Base-by-base conservation (phyloP, 1,284 basidiomycete genomes). In the Trichosporon coremiiforme region DNA sequence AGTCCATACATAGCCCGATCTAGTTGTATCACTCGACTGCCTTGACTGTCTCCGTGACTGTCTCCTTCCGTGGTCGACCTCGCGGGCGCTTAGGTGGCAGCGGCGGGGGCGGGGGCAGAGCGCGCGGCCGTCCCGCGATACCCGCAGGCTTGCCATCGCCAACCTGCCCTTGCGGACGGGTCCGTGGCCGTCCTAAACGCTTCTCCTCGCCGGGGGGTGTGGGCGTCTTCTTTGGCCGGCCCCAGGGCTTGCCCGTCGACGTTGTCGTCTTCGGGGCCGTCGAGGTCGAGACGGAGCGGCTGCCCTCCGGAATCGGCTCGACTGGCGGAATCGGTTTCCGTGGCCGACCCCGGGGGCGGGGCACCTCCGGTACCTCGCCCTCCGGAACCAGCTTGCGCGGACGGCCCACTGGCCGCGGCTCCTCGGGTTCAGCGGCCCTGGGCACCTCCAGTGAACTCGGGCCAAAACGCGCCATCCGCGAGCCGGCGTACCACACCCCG, bases 401-500 rank as follows among this genome's bases (percentile, higher is more conserved):
- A n/a, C n/a, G n/a, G n/a, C n/a, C n/a, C n/a, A n/a, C n/a, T n/a
- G n/a, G n/a, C n/a, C n/a, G n/a, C n/a, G n/a, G n/a, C n/a, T n/a
- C n/a, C n/a, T n/a, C n/a, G n/a, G n/a, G n/a, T n/a, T n/a, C n/a
- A n/a, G n/a, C n/a, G 33, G 8, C 33, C 33, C 8, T 33, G 4
- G 33, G 33, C 33, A 33, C 10, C 10, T 29, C 41, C 17, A 29
- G 25, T 25, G 53, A 22, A 8, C 13, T 22, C 25, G 29, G 71
- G 66, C 22, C 72, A 68, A 36, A 71, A 12, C 67, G 65, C 53
- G 55, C 68, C 68, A 73, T 68, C 25, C 70, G 45, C 17, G 12
- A 22, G 0, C 72, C 72, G 13, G 47, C 67, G 22, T 68, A 70
- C 72, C 68, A 71, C 8, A 71, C 62, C 6, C 70, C 72, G 5